Evolutionary conservation across 192 early-diverging fungal genomes (phyloP).

Genomic region (Pecoramyces ruminantium): DNA sequence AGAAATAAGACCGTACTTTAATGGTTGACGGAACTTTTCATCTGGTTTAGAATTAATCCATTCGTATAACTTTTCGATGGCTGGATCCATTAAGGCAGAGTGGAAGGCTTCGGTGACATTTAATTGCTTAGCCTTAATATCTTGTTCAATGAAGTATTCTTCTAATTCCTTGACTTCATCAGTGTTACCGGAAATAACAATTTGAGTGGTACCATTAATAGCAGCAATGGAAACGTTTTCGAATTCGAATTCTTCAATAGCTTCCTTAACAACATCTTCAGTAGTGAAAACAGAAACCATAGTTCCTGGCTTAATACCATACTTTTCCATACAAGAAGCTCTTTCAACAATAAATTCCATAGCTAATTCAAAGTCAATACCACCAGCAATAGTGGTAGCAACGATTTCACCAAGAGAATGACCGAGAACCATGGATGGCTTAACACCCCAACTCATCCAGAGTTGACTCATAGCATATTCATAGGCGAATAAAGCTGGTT

Average conservation of each 20-base stretch:
- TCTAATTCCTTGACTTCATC: conserved; percentile 7
- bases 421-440: conserved; percentile 3
- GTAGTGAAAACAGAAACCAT: conserved; percentile 9
- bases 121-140: conserved; percentile 8
- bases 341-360: conserved; percentile 12
- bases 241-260: background rate
- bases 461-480: conserved; percentile 9
- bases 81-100: conserved; percentile 7
- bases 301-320: conserved; percentile 4
- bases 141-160: background rate
- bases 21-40: background rate
- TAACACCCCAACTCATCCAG: conserved; percentile 7
- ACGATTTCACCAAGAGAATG: conserved; percentile 15
- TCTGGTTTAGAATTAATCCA: background rate
- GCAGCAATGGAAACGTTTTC: conserved; percentile 5
- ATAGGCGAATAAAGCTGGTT: background rate
- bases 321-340: conserved; percentile 5
- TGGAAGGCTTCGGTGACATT: conserved; percentile 13
- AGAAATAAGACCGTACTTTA: background rate
- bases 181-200: conserved; percentile 7
- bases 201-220: conserved; percentile 10
- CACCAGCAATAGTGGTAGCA: conserved; percentile 6
- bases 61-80: background rate
- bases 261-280: background rate
- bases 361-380: conserved; percentile 2